Conservation (phyloP, 2,329 filamentous ascomycete genomes). For the Ascochyta rabiei region DNA sequence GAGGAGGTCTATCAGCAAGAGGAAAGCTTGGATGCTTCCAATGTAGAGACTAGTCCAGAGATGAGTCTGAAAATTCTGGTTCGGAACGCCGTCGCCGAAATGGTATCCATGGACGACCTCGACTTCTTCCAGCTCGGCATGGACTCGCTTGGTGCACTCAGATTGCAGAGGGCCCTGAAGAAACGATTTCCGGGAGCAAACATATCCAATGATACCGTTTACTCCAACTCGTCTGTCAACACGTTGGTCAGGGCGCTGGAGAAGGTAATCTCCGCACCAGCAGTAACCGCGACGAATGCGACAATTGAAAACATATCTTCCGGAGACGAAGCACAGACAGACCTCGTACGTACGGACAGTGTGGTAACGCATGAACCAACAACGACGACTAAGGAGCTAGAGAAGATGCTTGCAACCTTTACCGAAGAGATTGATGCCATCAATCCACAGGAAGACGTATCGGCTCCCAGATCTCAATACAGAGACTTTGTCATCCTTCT, state of each 20-base stretch:
- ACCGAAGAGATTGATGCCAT: no score
- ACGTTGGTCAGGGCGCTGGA: neutral
- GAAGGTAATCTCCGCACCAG: no score
- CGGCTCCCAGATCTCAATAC: no score
- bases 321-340: no score
- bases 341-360: no score
- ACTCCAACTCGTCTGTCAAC: neutral
- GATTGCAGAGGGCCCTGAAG: slow-evolving; percentile 3
- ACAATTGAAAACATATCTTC: no score
- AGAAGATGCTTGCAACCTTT: no score
- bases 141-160: slow-evolving; percentile 8
- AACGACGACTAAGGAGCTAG: no score
- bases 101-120: slow-evolving; percentile 1
- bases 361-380: no score
- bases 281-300: no score
- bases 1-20: slow-evolving; percentile 20
- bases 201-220: neutral
- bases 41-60: neutral
- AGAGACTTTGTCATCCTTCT: no score
- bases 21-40: neutral
- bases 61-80: neutral
- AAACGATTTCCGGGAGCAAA: neutral
- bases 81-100: neutral
- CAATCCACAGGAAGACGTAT: no score
- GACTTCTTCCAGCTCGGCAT: slow-evolving; percentile 9